Evolutionary conservation across 2,329 filamentous ascomycete genomes (phyloP).

Genomic region (Talaromyces sp.): DNA sequence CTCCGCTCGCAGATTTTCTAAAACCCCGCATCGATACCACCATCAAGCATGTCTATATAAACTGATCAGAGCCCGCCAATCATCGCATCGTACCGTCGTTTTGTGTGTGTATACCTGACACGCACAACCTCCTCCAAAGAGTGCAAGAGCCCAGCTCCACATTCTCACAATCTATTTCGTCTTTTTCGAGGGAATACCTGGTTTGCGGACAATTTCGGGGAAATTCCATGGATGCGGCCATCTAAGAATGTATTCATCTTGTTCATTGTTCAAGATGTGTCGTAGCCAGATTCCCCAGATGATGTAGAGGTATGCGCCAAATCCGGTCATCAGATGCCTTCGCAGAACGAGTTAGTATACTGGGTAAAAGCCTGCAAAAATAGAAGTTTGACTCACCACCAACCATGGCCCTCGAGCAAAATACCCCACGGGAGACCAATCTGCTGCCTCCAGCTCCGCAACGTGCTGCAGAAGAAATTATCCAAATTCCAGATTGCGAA

Average conservation of each 20-base stretch:
- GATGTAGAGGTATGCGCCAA: slow-evolving; percentile 81
- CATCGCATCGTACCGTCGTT: background rate
- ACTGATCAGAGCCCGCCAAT: background rate
- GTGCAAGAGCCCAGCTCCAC: background rate
- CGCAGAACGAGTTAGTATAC: background rate
- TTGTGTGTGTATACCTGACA: background rate
- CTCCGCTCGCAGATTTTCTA: background rate
- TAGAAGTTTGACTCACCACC: slow-evolving; percentile 54
- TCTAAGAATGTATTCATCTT: slow-evolving; percentile 66
- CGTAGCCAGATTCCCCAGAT: slow-evolving; percentile 79
- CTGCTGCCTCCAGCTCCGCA: slow-evolving; percentile 63
- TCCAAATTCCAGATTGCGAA: slow-evolving; percentile 78
- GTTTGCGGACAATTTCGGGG: slow-evolving; percentile 49
- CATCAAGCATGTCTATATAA: background rate
- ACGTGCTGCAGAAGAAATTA: slow-evolving; percentile 66
- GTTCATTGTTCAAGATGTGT: slow-evolving; percentile 68
- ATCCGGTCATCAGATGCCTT: slow-evolving; percentile 75
- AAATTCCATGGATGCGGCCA: slow-evolving; percentile 65
- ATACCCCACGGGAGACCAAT: slow-evolving; percentile 77
- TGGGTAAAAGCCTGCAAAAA: background rate
- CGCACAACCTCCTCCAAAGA: background rate
- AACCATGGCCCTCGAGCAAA: slow-evolving; percentile 68
- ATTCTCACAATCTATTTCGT: background rate
- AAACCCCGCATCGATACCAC: no score
- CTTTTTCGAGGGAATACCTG: slow-evolving; percentile 9